Evolutionary conservation across 345 rosid genomes (phyloP).

Genomic region (Combretum micranthum): DNA sequence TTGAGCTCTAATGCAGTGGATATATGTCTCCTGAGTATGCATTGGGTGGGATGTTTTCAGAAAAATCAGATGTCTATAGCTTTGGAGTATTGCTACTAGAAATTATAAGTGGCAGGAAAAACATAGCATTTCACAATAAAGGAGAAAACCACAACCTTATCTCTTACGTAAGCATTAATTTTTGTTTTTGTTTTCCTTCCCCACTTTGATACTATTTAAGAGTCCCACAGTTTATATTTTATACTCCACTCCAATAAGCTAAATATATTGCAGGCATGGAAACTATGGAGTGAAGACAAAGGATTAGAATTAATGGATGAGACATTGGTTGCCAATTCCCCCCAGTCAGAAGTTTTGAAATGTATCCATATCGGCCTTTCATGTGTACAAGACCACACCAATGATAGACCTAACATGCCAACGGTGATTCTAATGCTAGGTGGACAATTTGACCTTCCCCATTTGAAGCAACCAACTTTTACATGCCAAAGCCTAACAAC

Average conservation of each 20-base stretch:
- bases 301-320: no score
- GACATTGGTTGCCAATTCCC: background rate
- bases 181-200: no score
- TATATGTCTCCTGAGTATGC: no score
- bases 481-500: background rate
- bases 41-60: no score
- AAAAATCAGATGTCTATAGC: no score
- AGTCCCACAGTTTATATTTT: no score
- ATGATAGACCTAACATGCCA: no score
- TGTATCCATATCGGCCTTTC: conserved; percentile 24
- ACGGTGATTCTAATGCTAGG: conserved; percentile 17
- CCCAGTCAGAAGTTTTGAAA: conserved; percentile 6
- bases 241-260: no score
- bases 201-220: no score
- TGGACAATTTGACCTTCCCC: background rate
- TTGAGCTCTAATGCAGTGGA: no score
- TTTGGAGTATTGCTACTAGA: no score
- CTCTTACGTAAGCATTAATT: conserved; percentile 16
- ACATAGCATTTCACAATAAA: background rate
- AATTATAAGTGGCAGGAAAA: conserved; percentile 18
- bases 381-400: conserved; percentile 21
- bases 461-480: background rate
- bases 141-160: conserved; percentile 4
- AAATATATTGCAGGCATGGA: conserved; percentile 2
- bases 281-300: background rate